Base-by-base conservation (phyloP, 345 rosid species). In the Salix koriyanagi region DNA sequence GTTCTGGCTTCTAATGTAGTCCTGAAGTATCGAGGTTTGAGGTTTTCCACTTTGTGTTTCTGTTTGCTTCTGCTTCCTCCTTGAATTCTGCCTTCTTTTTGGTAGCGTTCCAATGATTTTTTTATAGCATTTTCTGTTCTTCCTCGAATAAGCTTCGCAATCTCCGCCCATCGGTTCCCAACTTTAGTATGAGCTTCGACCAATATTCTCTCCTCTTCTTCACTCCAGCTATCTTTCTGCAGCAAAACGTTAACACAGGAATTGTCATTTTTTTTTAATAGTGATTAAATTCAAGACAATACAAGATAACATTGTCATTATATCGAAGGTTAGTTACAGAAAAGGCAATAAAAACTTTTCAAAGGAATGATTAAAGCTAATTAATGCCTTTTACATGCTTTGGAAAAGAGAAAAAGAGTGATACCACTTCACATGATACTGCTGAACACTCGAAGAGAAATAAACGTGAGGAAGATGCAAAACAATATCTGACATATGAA, bases 121-220 rank as follows among this genome's bases (percentile, higher is more conserved):
- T 95, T 95, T 54, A 95, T 91, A 13, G 98, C 75, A 75, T 95
- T 95, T 79, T 95, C 99, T 7, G 94, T 91, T 74, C 99, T 85
- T 75, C 98, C 97, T 1, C 89, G 94, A 67, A 96, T 90, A 67
- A 79, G 73, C 79, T 91, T 96, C 0, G 98, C 97, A 6, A 96
- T 96, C 88, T 91, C 98, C 2, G 99, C 99, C 99, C 98, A 96
- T 58, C 89, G 83, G 83, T 96, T 96, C 30, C 99, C 98, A 14
- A 93, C 84, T 34, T 84, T 90, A 4, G 75, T 83, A 81, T 96
- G 99, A 44, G 96, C 90, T 76, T 86, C 91, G 37, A 95, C 89
- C 28, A 95, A 75, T 56, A 85, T 76, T 66, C 76, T 90, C 83
- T 95, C 98, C 78, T 95, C 99, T 83, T 93, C 93, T 79, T 93